Evolutionary conservation across 2,329 filamentous ascomycete genomes (phyloP).

Genomic region (Shiraia sp.): DNA sequence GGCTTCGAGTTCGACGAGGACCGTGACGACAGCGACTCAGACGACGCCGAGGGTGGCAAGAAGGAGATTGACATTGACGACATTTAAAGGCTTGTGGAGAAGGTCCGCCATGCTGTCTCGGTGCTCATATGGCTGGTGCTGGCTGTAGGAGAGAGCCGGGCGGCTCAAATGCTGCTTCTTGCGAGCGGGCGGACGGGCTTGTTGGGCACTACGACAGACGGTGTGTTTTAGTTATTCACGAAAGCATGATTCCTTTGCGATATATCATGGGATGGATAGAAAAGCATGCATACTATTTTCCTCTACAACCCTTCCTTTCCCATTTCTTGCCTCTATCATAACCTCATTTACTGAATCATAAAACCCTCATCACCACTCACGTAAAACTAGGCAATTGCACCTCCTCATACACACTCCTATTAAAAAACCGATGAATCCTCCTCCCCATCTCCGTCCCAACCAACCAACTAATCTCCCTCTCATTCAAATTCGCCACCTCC

Average conservation of each 20-base stretch:
- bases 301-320: neutral
- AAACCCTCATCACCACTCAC: slow-evolving; percentile 1
- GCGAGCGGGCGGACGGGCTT: slow-evolving; percentile 42
- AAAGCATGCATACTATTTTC: slow-evolving; percentile 4
- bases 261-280: slow-evolving; percentile 6
- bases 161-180: slow-evolving; percentile 47
- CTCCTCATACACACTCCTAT: slow-evolving; percentile 56
- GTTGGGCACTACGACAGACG: neutral
- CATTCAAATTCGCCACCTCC: slow-evolving; percentile 85
- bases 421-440: slow-evolving; percentile 82
- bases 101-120: slow-evolving; percentile 45
- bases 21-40: slow-evolving; percentile 59
- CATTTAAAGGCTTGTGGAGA: slow-evolving; percentile 61
- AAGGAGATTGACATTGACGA: slow-evolving; percentile 95
- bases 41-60: slow-evolving; percentile 62
- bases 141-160: slow-evolving; percentile 23
- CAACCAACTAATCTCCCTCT: slow-evolving; percentile 70
- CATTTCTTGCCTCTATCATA: too few relatives aligned
- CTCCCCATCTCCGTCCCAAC: slow-evolving; percentile 78
- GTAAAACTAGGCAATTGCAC: slow-evolving; percentile 26
- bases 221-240: neutral
- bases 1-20: slow-evolving; percentile 99
- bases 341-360: too few relatives aligned
- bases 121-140: slow-evolving; percentile 15
- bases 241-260: slow-evolving; percentile 1